Percentiles rank a stretch among this genome's conserved stretches.
Conservation (phyloP, 495 filamentous ascomycete genomes). For the Friedmanniomyces endolithicus region DNA sequence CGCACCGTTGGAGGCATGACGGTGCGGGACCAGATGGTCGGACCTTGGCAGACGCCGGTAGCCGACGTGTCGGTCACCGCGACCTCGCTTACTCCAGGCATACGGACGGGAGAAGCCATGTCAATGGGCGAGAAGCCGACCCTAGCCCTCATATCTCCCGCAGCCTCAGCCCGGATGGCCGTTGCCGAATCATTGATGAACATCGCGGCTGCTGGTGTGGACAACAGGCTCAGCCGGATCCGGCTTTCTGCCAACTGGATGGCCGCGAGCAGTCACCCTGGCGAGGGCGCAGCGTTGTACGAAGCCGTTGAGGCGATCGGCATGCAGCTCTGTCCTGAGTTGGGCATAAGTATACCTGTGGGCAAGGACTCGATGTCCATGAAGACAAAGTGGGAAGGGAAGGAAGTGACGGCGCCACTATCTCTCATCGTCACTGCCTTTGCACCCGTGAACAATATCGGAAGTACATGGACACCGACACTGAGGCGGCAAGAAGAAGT, state of each 20-base stretch:
- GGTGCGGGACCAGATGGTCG: slow-evolving; percentile 88
- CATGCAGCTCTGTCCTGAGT: slow-evolving; percentile 68
- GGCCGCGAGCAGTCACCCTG: slow-evolving; percentile 84
- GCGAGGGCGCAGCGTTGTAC: slow-evolving; percentile 87
- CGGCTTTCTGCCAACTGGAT: slow-evolving; percentile 97
- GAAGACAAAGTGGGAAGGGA: slow-evolving; percentile 95
- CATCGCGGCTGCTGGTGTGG: slow-evolving; percentile 71
- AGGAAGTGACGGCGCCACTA: slow-evolving; percentile 83
- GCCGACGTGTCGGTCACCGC: slow-evolving; percentile 86
- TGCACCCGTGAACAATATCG: slow-evolving; percentile 62
- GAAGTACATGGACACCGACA: slow-evolving; percentile 85
- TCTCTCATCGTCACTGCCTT: slow-evolving; percentile 87
- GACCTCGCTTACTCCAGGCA: slow-evolving; percentile 57
- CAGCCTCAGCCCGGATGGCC: slow-evolving; percentile 91
- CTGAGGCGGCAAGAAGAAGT: slow-evolving; percentile 73
- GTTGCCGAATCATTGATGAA: slow-evolving; percentile 92
- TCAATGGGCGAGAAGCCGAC: slow-evolving; percentile 92
- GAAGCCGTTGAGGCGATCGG: slow-evolving; percentile 90
- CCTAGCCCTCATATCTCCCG: slow-evolving; percentile 78
- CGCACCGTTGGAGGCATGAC: slow-evolving; percentile 82
- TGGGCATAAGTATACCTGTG: slow-evolving; percentile 86
- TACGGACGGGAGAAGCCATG: slow-evolving; percentile 85
- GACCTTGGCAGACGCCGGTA: slow-evolving; percentile 91
- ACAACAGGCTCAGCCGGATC: slow-evolving; percentile 61
- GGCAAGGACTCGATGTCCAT: slow-evolving; percentile 98